Conservation (phyloP, 805 yeast species). For the Kluyveromyces nonfermentans region DNA sequence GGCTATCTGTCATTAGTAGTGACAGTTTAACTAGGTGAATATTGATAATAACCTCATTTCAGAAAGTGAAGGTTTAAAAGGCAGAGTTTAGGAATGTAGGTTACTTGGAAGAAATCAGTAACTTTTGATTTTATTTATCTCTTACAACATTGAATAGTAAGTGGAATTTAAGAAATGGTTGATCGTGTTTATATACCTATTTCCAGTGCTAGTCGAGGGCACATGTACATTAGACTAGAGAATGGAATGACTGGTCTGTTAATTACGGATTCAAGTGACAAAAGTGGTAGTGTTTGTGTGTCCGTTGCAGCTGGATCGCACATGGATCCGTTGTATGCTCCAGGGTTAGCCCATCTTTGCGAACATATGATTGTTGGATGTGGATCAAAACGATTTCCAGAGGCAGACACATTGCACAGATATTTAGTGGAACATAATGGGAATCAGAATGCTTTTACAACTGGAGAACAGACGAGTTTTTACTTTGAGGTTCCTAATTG, state of each 20-base stretch:
- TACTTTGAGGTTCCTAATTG: constrained; percentile 51
- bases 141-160: constrained; percentile 12
- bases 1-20: neutral
- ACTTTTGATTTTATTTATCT: constrained; percentile 15
- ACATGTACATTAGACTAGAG: constrained; percentile 41
- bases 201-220: constrained; percentile 31
- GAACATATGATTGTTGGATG: constrained; percentile 58
- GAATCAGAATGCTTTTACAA: constrained; percentile 54
- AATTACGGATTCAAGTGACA: constrained; percentile 66
- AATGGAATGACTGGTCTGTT: constrained; percentile 64
- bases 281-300: constrained; percentile 57
- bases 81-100: neutral
- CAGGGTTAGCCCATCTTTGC: constrained; percentile 85
- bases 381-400: constrained; percentile 48
- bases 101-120: no score
- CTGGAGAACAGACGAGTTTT: constrained; percentile 57
- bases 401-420: constrained; percentile 37
- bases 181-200: constrained; percentile 27
- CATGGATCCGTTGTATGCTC: constrained; percentile 58
- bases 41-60: neutral
- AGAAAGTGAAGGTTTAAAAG: neutral
- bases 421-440: constrained; percentile 44
- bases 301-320: constrained; percentile 76
- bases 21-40: neutral
- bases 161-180: neutral